Conservation (phyloP, 106 monocot genomes). For the Platanthera guangdongensis region DNA sequence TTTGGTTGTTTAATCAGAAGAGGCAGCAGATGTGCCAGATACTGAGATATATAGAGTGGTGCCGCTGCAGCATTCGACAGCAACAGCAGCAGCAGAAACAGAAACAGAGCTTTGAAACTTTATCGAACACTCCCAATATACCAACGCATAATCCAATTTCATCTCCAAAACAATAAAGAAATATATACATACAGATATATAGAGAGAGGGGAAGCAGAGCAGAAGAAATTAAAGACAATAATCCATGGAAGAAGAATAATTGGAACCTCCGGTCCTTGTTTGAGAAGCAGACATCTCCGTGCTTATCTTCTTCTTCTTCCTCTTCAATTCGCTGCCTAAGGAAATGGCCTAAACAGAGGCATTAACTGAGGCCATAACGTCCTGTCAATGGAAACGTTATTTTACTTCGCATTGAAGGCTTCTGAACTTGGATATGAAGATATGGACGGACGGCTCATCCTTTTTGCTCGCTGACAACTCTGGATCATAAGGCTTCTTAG, state of each 20-base stretch:
- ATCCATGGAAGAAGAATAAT: constrained; percentile 13
- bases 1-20: background rate
- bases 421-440: too few species aligned
- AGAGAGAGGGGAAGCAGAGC: background rate
- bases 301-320: background rate
- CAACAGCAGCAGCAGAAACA: constrained; percentile 1
- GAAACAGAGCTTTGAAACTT: constrained; percentile 6
- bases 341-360: constrained; percentile 1
- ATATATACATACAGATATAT: background rate
- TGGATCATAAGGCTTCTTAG: too few species aligned
- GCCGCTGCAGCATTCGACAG: constrained; percentile 1
- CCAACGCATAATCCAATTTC: background rate
- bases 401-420: too few species aligned
- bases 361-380: background rate
- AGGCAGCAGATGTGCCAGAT: background rate
- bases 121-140: background rate
- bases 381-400: background rate
- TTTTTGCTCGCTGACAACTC: too few species aligned
- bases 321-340: background rate
- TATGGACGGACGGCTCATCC: too few species aligned
- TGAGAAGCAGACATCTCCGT: background rate
- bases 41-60: constrained; percentile 2
- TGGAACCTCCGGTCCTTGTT: constrained; percentile 5
- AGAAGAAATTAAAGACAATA: background rate
- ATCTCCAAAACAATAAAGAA: background rate